Percentiles rank a stretch among this genome's conserved stretches.
Evolutionary conservation across 768 basidiomycete genomes (phyloP).

Genomic region (Floccularia luteovirens): DNA sequence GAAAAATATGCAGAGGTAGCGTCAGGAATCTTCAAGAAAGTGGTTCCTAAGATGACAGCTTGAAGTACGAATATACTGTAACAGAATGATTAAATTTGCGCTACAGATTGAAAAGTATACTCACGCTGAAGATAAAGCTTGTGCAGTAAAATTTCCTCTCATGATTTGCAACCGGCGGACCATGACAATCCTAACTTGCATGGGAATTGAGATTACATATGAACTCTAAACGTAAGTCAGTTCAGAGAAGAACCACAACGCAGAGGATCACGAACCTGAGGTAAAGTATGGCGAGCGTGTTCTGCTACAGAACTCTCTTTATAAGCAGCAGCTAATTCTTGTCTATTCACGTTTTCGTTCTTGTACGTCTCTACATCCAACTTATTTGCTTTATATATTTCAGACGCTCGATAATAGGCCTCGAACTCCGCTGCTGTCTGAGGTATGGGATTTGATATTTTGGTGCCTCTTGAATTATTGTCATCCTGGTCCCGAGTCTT

Average conservation of each 20-base stretch:
- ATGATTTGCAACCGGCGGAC: slow-evolving; percentile 32
- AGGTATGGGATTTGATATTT: slow-evolving; percentile 20
- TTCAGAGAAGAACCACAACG: not conserved
- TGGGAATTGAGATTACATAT: slow-evolving; percentile 30
- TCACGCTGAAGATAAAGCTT: slow-evolving; percentile 19
- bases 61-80: slow-evolving; percentile 24
- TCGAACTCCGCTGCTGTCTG: slow-evolving; percentile 44
- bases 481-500: slow-evolving; percentile 24
- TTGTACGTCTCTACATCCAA: slow-evolving; percentile 42
- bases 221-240: slow-evolving; percentile 16
- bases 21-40: slow-evolving; percentile 48
- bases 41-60: slow-evolving; percentile 43
- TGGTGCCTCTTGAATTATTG: not conserved
- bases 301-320: slow-evolving; percentile 39
- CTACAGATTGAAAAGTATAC: slow-evolving; percentile 2
- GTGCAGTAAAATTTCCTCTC: slow-evolving; percentile 21
- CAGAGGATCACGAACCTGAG: slow-evolving; percentile 9
- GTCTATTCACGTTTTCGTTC: slow-evolving; percentile 32
- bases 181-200: slow-evolving; percentile 38
- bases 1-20: slow-evolving; percentile 56
- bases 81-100: not conserved
- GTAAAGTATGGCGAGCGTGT: slow-evolving; percentile 36
- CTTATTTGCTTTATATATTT: slow-evolving; percentile 13
- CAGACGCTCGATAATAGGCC: slow-evolving; percentile 17
- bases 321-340: slow-evolving; percentile 31